phyloP scores from a whole-genome alignment of 805 yeast genomes.

The Cyberlindnera meyerae region DNA sequence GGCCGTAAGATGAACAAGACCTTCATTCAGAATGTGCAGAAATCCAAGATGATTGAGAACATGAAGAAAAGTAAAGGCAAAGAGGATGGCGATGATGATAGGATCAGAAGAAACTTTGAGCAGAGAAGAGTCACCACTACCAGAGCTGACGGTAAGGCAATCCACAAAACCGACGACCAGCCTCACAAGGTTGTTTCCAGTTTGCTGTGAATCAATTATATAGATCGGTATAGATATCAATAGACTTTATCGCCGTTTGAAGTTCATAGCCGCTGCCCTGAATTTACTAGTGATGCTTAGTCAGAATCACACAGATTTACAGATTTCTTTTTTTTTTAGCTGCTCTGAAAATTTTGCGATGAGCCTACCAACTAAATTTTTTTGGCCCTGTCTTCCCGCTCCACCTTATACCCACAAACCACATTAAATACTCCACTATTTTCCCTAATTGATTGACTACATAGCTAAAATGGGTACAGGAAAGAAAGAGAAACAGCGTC shows the following conservation, averaged over 20 bases:
- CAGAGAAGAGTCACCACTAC: constrained; percentile 67
- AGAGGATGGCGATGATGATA: constrained; percentile 22
- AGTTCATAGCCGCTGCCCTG: not conserved
- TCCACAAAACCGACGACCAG: constrained; percentile 34
- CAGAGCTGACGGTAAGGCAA: constrained; percentile 56
- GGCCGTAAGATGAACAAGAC: constrained; percentile 83
- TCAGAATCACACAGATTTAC: not conserved
- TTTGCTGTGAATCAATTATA: constrained; percentile 19
- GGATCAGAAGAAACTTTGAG: constrained; percentile 54
- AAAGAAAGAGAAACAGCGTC: constrained; percentile 86
- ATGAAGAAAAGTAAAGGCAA: constrained; percentile 37
- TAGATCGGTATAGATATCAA: too few relatives aligned
- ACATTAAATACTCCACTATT: too few relatives aligned
- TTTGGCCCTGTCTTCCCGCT: constrained; percentile 1
- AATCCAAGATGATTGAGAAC: constrained; percentile 71
- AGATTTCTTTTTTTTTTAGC: constrained; percentile 1
- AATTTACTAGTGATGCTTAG: not conserved
- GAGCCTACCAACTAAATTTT: constrained; percentile 7
- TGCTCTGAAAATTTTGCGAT: constrained; percentile 14
- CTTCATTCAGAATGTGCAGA: constrained; percentile 79
- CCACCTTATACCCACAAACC: not conserved
- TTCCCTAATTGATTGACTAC: too few relatives aligned
- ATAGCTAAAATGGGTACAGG: constrained; percentile 96
- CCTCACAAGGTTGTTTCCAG: constrained; percentile 31
- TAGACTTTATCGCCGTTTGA: too few relatives aligned